Evolutionary conservation across 148 eudicot genomes (phyloP).

Genomic region (Chenopodium berlandieri): DNA sequence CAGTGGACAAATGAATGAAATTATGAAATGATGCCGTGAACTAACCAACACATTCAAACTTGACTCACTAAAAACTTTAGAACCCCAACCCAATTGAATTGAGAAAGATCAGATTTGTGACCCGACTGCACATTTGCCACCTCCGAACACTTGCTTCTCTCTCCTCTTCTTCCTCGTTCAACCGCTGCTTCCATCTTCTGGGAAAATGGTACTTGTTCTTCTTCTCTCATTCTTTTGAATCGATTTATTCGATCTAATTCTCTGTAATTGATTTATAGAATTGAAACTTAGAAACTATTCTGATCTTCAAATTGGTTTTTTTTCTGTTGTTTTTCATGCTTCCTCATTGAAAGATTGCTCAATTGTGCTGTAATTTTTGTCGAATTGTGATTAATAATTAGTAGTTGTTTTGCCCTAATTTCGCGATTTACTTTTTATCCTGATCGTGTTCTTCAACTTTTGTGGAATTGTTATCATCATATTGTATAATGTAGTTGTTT

Average conservation of each 20-base stretch:
- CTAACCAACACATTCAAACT: too few species aligned
- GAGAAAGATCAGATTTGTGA: neutral
- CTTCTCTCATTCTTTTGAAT: neutral
- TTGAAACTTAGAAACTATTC: neutral
- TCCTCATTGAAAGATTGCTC: neutral
- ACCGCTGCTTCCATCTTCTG: neutral
- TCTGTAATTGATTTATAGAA: neutral
- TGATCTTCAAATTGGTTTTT: neutral
- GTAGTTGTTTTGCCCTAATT: constrained; percentile 5
- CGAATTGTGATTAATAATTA: too few species aligned
- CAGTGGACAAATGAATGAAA: too few species aligned
- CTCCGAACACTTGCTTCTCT: neutral
- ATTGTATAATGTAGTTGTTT: neutral
- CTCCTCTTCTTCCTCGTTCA: neutral
- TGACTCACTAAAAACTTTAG: neutral
- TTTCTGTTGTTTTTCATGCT: neutral
- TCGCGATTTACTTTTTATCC: neutral
- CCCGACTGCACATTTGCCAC: neutral
- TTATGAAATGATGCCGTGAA: too few species aligned
- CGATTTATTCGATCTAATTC: neutral
- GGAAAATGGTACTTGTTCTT: constrained; percentile 14
- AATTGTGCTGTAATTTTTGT: neutral
- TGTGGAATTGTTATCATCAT: neutral
- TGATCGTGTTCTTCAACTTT: neutral
- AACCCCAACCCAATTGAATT: neutral